Conservation (phyloP, 352 stramenopile species). For the Phytopythium helicoides region DNA sequence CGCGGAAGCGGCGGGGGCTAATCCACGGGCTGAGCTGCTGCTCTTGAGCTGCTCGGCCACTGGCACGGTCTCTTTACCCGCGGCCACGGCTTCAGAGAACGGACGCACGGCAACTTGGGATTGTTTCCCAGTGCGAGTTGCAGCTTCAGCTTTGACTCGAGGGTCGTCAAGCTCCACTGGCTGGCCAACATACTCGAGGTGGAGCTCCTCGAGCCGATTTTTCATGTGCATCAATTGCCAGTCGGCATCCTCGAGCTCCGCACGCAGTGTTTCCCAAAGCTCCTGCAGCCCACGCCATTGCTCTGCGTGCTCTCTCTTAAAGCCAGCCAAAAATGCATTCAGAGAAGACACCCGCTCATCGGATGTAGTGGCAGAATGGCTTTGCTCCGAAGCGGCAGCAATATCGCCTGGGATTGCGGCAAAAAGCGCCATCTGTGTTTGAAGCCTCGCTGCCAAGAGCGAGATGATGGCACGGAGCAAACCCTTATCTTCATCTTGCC, state of each 20-base stretch:
- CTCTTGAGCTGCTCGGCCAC: conserved; percentile 53
- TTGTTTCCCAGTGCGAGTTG: neutral
- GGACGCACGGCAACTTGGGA: conserved; percentile 11
- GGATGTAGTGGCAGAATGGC: neutral
- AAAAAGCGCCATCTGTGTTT: conserved; percentile 46
- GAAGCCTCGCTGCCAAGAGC: conserved; percentile 37
- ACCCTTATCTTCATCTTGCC: conserved; percentile 37
- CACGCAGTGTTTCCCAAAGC: conserved; percentile 43
- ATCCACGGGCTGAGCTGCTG: conserved; percentile 18
- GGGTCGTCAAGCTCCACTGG: neutral
- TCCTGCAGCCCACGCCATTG: conserved; percentile 39
- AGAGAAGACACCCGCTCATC: conserved; percentile 9
- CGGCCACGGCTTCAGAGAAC: conserved; percentile 71
- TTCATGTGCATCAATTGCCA: conserved; percentile 69
- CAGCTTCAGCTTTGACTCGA: conserved; percentile 5
- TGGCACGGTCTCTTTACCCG: conserved; percentile 47
- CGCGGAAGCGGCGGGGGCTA: conserved; percentile 6
- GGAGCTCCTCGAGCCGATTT: conserved; percentile 48
- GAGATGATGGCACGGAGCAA: conserved; percentile 46
- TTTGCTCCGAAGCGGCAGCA: neutral
- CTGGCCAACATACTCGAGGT: conserved; percentile 21
- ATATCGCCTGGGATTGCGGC: conserved; percentile 23
- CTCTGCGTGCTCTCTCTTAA: conserved; percentile 27
- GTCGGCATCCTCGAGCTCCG: conserved; percentile 49
- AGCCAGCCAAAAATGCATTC: conserved; percentile 19